Evolutionary conservation across 371 early-diverging fungal species (phyloP).

Genomic region (Thermomucor indicae-seudaticae): DNA sequence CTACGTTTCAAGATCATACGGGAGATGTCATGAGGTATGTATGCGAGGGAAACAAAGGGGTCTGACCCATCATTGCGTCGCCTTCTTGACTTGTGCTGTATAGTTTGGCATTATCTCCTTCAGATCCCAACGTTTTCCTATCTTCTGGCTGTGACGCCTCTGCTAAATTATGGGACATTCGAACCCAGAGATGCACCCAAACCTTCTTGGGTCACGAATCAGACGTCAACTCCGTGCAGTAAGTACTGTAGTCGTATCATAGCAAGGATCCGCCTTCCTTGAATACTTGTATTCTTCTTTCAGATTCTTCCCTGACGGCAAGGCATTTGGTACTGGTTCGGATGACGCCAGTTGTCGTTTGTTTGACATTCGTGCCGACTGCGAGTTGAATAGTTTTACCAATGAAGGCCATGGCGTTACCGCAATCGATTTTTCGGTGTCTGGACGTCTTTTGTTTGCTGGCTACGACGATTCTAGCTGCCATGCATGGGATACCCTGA

Average conservation of each 20-base stretch:
- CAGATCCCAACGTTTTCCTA: slow-evolving; percentile 92
- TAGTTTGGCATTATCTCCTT: slow-evolving; percentile 77
- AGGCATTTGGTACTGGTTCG: slow-evolving; percentile 95
- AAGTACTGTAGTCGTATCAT: too few species aligned
- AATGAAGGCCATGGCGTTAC: slow-evolving; percentile 97
- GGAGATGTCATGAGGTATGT: slow-evolving; percentile 93
- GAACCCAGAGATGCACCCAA: slow-evolving; percentile 89
- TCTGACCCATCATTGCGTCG: too few species aligned
- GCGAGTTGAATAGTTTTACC: slow-evolving; percentile 93
- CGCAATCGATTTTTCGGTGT: slow-evolving; percentile 91
- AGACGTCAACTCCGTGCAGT: slow-evolving; percentile 98
- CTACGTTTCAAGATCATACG: slow-evolving; percentile 92
- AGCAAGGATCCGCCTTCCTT: too few species aligned
- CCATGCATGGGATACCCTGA: slow-evolving; percentile 96
- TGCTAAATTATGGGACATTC: slow-evolving; percentile 97
- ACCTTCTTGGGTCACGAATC: slow-evolving; percentile 97
- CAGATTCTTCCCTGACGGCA: slow-evolving; percentile 97
- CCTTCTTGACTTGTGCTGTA: not conserved
- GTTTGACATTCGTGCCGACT: slow-evolving; percentile 95
- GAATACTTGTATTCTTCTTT: too few species aligned
- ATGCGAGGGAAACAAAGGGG: not conserved
- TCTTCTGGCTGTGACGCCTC: slow-evolving; percentile 97
- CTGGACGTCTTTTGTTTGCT: slow-evolving; percentile 94
- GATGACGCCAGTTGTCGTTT: slow-evolving; percentile 97
- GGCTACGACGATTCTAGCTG: slow-evolving; percentile 98